phyloP scores from a whole-genome alignment of 1,139 yeast species.

The Saccharomyces hybrid region DNA sequence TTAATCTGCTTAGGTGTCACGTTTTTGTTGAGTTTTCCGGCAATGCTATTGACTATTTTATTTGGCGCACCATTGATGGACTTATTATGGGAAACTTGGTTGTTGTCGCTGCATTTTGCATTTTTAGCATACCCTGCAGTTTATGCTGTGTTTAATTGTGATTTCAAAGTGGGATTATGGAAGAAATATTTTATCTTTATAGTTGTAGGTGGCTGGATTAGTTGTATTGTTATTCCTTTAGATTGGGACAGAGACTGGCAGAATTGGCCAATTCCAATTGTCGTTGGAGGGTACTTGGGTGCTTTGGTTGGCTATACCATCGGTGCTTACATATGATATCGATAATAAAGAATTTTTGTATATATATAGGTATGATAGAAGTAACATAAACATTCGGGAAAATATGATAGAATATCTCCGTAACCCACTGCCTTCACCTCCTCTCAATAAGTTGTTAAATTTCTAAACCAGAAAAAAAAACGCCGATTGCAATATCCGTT shows the following conservation, averaged over 20 bases:
- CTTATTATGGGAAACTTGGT: slow-evolving; percentile 49
- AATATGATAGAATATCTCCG: too few species aligned
- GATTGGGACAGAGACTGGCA: slow-evolving; percentile 99
- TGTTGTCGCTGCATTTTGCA: slow-evolving; percentile 60
- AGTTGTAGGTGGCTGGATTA: slow-evolving; percentile 79
- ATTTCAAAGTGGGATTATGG: slow-evolving; percentile 46
- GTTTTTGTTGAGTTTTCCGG: slow-evolving; percentile 43
- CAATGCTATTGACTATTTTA: slow-evolving; percentile 48
- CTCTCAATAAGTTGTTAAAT: too few species aligned
- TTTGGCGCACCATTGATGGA: slow-evolving; percentile 81
- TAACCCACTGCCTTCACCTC: too few species aligned
- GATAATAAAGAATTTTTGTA: not conserved
- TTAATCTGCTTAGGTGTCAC: slow-evolving; percentile 35
- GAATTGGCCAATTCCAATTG: slow-evolving; percentile 87
- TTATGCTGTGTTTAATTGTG: slow-evolving; percentile 58
- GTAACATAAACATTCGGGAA: slow-evolving; percentile 4
- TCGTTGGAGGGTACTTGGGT: slow-evolving; percentile 75
- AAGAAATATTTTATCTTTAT: slow-evolving; percentile 39
- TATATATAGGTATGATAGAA: slow-evolving; percentile 3
- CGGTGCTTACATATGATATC: slow-evolving; percentile 24
- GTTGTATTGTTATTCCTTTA: slow-evolving; percentile 87
- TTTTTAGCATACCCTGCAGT: slow-evolving; percentile 46
- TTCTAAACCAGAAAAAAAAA: too few species aligned
- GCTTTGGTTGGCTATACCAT: slow-evolving; percentile 48
- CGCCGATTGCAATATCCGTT: too few species aligned